Conservation (phyloP, 2,329 filamentous ascomycete species). For the Trichoderma koningiopsis region DNA sequence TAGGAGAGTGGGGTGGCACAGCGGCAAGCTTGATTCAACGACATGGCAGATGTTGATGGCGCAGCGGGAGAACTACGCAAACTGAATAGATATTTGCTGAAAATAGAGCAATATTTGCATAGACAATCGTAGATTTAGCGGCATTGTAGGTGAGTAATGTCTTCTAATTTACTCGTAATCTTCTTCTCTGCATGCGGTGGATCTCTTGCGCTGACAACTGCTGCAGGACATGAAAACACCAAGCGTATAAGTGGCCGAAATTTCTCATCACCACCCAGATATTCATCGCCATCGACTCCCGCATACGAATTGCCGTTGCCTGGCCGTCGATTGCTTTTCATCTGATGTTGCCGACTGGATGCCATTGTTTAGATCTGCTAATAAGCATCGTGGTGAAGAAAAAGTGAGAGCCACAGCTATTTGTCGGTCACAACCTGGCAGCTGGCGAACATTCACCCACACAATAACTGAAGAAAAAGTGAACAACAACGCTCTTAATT, state of each 20-base stretch:
- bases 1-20: constrained; percentile 15
- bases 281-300: background rate
- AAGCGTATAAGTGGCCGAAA: background rate
- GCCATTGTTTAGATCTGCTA: background rate
- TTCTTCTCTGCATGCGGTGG: background rate
- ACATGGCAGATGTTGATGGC: constrained; percentile 4
- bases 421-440: constrained; percentile 8
- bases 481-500: constrained; percentile 1
- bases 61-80: background rate
- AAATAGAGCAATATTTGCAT: background rate
- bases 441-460: constrained; percentile 16
- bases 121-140: background rate
- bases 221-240: background rate
- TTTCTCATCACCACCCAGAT: background rate
- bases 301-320: background rate
- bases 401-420: constrained; percentile 7
- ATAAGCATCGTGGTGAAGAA: background rate
- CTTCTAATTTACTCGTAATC: background rate
- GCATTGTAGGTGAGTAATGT: background rate
- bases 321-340: background rate
- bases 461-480: background rate
- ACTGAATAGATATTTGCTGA: background rate
- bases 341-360: background rate
- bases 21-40: constrained; percentile 24
- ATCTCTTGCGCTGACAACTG: background rate